Conservation (phyloP, 1,139 yeast genomes). For the Debaryomyces nepalensis region DNA sequence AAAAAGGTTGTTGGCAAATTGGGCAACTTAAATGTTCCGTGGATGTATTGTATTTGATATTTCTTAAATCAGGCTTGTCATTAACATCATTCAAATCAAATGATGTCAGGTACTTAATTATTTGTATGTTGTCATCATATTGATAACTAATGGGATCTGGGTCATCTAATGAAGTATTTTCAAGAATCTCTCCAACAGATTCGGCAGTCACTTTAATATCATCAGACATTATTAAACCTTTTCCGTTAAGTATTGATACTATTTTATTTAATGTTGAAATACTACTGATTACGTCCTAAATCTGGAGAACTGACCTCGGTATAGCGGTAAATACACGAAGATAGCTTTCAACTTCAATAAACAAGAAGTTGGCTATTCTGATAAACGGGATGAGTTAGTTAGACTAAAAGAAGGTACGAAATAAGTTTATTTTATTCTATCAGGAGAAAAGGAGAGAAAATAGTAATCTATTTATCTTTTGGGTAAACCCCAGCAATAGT, state of each 20-base stretch:
- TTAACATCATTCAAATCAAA: slow-evolving; percentile 23
- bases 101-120: slow-evolving; percentile 21
- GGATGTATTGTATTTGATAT: slow-evolving; percentile 36
- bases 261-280: too few relatives aligned
- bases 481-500: too few relatives aligned
- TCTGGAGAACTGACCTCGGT: neutral
- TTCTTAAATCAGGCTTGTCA: slow-evolving; percentile 40
- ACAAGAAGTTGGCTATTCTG: neutral
- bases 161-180: neutral
- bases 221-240: slow-evolving; percentile 1
- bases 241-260: neutral
- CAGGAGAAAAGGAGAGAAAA: neutral
- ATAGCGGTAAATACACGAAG: slow-evolving; percentile 2
- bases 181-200: neutral
- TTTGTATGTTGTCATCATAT: slow-evolving; percentile 16
- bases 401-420: too few relatives aligned
- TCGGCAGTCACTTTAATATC: neutral
- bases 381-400: slow-evolving; percentile 17
- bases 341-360: neutral
- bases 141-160: neutral
- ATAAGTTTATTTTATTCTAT: slow-evolving; percentile 5
- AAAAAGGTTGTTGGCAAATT: slow-evolving; percentile 60
- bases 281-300: neutral
- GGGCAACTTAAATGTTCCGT: slow-evolving; percentile 64
- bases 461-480: too few relatives aligned